phyloP scores from a whole-genome alignment of 345 rosid genomes.

The Ricinus communis region DNA sequence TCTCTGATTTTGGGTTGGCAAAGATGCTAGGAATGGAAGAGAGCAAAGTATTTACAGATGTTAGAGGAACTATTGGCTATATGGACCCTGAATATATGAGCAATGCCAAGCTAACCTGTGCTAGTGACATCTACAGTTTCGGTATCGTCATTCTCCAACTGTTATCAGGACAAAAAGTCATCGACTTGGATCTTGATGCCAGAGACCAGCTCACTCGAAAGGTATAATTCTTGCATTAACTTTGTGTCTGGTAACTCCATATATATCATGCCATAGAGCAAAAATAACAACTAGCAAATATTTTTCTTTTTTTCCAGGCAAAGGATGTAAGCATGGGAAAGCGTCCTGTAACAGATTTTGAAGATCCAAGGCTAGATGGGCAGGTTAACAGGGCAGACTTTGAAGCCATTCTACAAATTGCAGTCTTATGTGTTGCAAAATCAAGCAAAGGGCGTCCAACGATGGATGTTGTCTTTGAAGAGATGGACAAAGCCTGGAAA shows the following conservation, averaged over 20 bases:
- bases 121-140: slow-evolving; percentile 68
- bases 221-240: slow-evolving; percentile 27
- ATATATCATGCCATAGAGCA: too few species aligned
- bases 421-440: slow-evolving; percentile 48
- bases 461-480: slow-evolving; percentile 43
- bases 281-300: too few species aligned
- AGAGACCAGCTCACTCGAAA: slow-evolving; percentile 67
- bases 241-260: too few species aligned
- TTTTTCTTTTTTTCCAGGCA: slow-evolving; percentile 36
- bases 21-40: slow-evolving; percentile 69
- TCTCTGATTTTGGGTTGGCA: slow-evolving; percentile 67
- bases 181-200: slow-evolving; percentile 58
- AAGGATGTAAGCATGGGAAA: slow-evolving; percentile 45
- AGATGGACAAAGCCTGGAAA: slow-evolving; percentile 49
- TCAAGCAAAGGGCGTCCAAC: slow-evolving; percentile 59
- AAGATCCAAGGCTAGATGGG: slow-evolving; percentile 47
- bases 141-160: slow-evolving; percentile 65
- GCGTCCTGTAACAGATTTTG: slow-evolving; percentile 46
- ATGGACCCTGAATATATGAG: slow-evolving; percentile 78
- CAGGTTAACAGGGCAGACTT: slow-evolving; percentile 41
- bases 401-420: slow-evolving; percentile 45
- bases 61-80: slow-evolving; percentile 74
- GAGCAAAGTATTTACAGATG: slow-evolving; percentile 71
- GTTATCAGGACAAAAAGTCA: slow-evolving; percentile 62
- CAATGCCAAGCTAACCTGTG: slow-evolving; percentile 61